Evolutionary conservation across 371 early-diverging fungal species (phyloP).

Genomic region (Rhizomucor miehei): DNA sequence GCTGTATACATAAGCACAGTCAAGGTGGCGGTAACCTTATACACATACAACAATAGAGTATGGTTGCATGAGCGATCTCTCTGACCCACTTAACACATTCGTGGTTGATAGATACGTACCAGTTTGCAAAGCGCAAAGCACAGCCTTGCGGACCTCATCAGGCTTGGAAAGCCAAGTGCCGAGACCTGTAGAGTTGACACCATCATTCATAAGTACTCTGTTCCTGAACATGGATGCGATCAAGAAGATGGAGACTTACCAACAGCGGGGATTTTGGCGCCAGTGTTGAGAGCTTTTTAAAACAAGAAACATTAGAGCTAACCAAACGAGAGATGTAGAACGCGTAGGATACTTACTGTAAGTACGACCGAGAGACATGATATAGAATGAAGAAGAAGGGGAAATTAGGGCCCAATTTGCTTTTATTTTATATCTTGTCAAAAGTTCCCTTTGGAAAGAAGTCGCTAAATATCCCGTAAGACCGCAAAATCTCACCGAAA

Average conservation of each 20-base stretch:
- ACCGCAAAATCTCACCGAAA: too few relatives aligned
- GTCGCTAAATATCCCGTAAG: too few relatives aligned
- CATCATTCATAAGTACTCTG: neutral
- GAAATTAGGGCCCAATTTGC: neutral
- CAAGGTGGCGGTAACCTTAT: constrained; percentile 70
- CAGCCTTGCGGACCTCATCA: constrained; percentile 55
- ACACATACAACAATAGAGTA: too few relatives aligned
- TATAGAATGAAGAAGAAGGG: neutral
- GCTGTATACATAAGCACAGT: constrained; percentile 68
- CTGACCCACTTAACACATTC: too few relatives aligned
- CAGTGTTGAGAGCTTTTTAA: constrained; percentile 49
- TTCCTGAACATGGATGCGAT: neutral
- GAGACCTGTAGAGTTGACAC: constrained; percentile 25
- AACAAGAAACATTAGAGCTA: too few relatives aligned
- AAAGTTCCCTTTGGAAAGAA: too few relatives aligned
- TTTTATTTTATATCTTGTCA: too few relatives aligned
- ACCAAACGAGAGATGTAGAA: too few relatives aligned
- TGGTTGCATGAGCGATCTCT: too few relatives aligned
- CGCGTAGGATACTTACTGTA: constrained; percentile 6
- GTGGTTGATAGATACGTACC: too few relatives aligned
- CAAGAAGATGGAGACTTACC: constrained; percentile 1
- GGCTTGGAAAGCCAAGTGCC: constrained; percentile 64
- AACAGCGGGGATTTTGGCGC: constrained; percentile 45
- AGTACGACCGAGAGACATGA: constrained; percentile 17
- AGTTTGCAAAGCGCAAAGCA: constrained; percentile 51